Conservation (phyloP, 1,284 basidiomycete genomes). For the Ustilago nuda region DNA sequence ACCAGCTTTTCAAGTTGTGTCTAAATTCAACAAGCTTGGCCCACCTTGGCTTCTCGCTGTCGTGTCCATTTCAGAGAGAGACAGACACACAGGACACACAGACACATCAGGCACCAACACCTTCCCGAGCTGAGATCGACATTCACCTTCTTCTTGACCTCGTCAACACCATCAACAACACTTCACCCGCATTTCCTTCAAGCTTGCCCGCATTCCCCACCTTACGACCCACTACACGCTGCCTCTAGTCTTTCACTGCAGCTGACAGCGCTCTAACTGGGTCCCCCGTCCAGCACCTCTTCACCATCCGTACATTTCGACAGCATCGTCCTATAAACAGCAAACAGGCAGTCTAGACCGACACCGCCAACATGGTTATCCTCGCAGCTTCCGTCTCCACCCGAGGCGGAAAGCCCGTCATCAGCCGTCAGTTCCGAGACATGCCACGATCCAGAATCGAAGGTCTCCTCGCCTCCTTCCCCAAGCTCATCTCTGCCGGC, state of each 20-base stretch:
- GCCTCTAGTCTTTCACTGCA: background rate
- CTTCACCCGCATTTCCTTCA: background rate
- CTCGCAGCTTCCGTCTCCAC: conserved; percentile 93
- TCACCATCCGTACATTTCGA: too few relatives aligned
- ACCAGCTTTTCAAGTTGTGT: conserved; percentile 26
- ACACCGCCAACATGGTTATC: conserved; percentile 75
- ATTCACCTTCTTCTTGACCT: conserved; percentile 21
- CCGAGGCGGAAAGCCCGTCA: conserved; percentile 90
- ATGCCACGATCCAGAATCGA: conserved; percentile 93
- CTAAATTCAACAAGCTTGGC: conserved; percentile 11
- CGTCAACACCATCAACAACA: conserved; percentile 2
- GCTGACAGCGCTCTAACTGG: background rate
- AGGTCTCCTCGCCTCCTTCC: conserved; percentile 94
- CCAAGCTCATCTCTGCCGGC: conserved; percentile 95
- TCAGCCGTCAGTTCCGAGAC: conserved; percentile 95
- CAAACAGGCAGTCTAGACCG: background rate
- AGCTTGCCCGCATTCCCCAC: background rate
- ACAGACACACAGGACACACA: conserved; percentile 16
- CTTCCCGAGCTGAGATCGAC: conserved; percentile 12
- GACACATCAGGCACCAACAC: conserved; percentile 8
- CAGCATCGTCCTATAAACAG: too few relatives aligned
- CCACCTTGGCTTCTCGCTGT: conserved; percentile 19
- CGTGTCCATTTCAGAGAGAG: conserved; percentile 20
- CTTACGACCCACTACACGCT: background rate
- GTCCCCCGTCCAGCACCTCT: too few relatives aligned